A percentile compares a stretch with the other conserved stretches of the same genome.
phyloP scores from a whole-genome alignment of 208 protist species.

The Sergeia podlipaevii region DNA sequence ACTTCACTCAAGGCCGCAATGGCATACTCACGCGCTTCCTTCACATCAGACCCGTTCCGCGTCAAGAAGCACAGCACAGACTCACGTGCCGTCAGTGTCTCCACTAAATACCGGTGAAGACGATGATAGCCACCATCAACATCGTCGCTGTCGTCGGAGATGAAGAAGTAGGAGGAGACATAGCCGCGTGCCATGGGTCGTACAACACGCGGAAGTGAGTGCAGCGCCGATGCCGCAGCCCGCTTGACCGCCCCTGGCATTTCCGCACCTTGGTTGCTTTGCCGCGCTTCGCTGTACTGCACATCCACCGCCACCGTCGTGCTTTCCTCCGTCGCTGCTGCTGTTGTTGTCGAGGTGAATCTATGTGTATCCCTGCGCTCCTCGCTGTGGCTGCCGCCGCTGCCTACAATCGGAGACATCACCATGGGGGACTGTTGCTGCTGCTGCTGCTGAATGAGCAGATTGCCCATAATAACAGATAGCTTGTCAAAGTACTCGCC shows the following conservation, averaged over 20 bases:
- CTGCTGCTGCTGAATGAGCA: constrained; percentile 1
- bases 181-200: constrained; percentile 18
- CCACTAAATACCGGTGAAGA: constrained; percentile 30
- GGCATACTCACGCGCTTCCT: constrained; percentile 32
- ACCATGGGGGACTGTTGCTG: too few relatives aligned
- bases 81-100: constrained; percentile 19
- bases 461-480: not conserved
- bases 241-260: not conserved
- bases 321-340: not conserved
- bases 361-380: too few relatives aligned
- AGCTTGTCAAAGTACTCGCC: constrained; percentile 22
- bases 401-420: constrained; percentile 5
- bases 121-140: constrained; percentile 30
- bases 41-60: constrained; percentile 15
- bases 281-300: not conserved
- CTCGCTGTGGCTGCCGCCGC: constrained; percentile 4
- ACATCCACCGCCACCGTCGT: too few relatives aligned
- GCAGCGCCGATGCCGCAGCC: not conserved
- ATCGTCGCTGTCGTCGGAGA: constrained; percentile 28
- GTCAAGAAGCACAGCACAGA: constrained; percentile 42
- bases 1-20: constrained; percentile 34
- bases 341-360: too few relatives aligned
- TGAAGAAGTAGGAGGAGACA: constrained; percentile 64
- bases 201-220: constrained; percentile 35
- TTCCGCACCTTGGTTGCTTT: not conserved